These are phyloP conservation scores for Pharnaceum exiguum DNA, from an alignment of 148 eudicot species.

Conservation along the genomic window DNA sequence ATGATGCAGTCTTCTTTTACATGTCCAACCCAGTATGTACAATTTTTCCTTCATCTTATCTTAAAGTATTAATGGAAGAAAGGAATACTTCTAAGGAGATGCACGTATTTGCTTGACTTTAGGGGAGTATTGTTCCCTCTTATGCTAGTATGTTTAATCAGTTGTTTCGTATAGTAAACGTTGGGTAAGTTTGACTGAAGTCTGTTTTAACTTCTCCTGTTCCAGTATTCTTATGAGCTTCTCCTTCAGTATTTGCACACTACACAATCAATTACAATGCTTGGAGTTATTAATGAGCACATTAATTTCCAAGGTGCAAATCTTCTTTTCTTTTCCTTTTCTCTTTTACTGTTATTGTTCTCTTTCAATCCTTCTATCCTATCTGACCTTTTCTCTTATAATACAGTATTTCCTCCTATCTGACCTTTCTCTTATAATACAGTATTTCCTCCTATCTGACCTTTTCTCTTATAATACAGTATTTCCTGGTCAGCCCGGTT, in stretches of 20 bases:
- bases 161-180: neutral
- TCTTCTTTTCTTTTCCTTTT: slow-evolving; percentile 1
- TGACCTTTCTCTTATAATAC: neutral
- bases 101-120: too few species aligned
- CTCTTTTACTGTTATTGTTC: neutral
- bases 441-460: neutral
- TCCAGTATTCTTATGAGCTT: slow-evolving; percentile 91
- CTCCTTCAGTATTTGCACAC: slow-evolving; percentile 87
- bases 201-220: slow-evolving; percentile 6
- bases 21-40: too few species aligned
- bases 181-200: slow-evolving; percentile 9
- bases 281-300: slow-evolving; percentile 93
- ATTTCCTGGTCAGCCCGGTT: slow-evolving; percentile 81
- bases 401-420: neutral
- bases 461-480: slow-evolving; percentile 37
- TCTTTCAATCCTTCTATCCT: neutral
- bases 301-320: slow-evolving; percentile 77
- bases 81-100: too few species aligned
- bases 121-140: too few species aligned
- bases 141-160: too few species aligned
- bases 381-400: neutral
- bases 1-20: too few species aligned
- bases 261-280: slow-evolving; percentile 72
- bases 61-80: too few species aligned
- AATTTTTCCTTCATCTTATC: too few species aligned